Evolutionary conservation across 1,284 basidiomycete species (phyloP).

Genomic region (Ustilago xerochloae): DNA sequence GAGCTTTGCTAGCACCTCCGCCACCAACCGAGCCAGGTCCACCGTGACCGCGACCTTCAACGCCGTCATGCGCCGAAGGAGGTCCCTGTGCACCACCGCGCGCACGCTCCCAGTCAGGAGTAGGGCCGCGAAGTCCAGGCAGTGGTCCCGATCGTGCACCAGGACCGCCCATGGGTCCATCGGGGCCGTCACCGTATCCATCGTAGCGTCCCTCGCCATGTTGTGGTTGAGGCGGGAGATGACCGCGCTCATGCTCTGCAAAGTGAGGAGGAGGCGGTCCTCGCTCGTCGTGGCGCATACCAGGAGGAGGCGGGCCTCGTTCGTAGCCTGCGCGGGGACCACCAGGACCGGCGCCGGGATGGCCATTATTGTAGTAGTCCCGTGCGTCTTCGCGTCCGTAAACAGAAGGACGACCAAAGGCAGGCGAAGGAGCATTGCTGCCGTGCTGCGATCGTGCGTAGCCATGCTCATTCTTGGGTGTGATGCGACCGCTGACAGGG

Average conservation of each 20-base stretch:
- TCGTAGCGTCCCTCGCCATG: slow-evolving; percentile 33
- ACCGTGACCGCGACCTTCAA: slow-evolving; percentile 16
- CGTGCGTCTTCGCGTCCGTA: slow-evolving; percentile 44
- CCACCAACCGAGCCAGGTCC: slow-evolving; percentile 5
- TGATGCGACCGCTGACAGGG: slow-evolving; percentile 38
- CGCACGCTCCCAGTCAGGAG: slow-evolving; percentile 38
- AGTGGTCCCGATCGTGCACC: slow-evolving; percentile 15
- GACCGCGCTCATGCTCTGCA: slow-evolving; percentile 39
- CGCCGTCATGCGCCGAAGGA: slow-evolving; percentile 19
- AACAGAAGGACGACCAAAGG: slow-evolving; percentile 42
- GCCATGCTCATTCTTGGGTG: slow-evolving; percentile 46
- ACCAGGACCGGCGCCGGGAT: slow-evolving; percentile 20
- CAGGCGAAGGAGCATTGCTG: slow-evolving; percentile 51
- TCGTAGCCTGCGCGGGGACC: slow-evolving; percentile 40
- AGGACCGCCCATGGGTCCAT: slow-evolving; percentile 22
- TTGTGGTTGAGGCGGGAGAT: slow-evolving; percentile 17
- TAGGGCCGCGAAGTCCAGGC: slow-evolving; percentile 36
- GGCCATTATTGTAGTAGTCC: slow-evolving; percentile 44
- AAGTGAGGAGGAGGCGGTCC: slow-evolving; percentile 30
- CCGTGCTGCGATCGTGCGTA: slow-evolving; percentile 49
- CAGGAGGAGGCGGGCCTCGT: slow-evolving; percentile 36
- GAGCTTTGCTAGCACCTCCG: slow-evolving; percentile 19
- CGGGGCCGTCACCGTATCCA: slow-evolving; percentile 24
- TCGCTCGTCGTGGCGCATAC: slow-evolving; percentile 37
- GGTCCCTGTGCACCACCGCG: slow-evolving; percentile 26